Evolutionary conservation across 2,329 filamentous ascomycete genomes (phyloP), one percentile per base, ranked within the genome.

Genomic region (Xylariaceae sp.): DNA sequence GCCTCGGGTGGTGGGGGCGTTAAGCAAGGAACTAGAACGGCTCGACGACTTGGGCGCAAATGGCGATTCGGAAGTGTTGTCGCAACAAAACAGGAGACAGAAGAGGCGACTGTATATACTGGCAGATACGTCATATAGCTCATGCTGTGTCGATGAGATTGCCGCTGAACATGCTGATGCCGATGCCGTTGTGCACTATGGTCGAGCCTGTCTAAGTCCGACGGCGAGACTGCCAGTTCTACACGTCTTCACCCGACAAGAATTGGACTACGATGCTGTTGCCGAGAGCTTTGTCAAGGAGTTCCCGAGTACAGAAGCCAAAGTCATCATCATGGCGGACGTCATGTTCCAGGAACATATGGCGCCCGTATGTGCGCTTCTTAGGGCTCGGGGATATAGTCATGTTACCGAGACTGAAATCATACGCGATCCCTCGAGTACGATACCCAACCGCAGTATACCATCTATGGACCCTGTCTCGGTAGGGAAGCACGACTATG

Each of bases 81-180:
- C 12, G 40, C 45, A 61, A 50, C 51, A 53, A 32, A 32, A n/a
- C 5, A 44, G 50, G 26, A 52, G 47, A 6, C 49, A 51, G 41
- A 57, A 30, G 6, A 66, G 67, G 32, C 68, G 78, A 58, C 77
- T 97, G 50, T 95, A 88, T 64, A 91, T 99, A 57, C 76, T 99
- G 19, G 94, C 87, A 34, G 94, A 99, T 71, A 97, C 94, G 2
- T 96, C 92, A 1, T 99, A 97, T 72, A 95, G 94, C 56, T 87
- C 92, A 0, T 99, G 94, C 73, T 99, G 94, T 67, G 91, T 97
- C 19, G 94, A 99, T 67, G 94, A 99, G 73, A 86, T 97, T 41
- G 94, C 94, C 0, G 94, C 94, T 2, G 91, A 99, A 70, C 94
- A 99, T 69, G 87, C 90, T 12, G 81, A 90, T 65, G 91, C 94